A percentile compares a stretch with the other conserved stretches of the same genome.
Evolutionary conservation across 2,329 filamentous ascomycete genomes (phyloP).

Genomic region (Fusarium pseudoanthophilum): DNA sequence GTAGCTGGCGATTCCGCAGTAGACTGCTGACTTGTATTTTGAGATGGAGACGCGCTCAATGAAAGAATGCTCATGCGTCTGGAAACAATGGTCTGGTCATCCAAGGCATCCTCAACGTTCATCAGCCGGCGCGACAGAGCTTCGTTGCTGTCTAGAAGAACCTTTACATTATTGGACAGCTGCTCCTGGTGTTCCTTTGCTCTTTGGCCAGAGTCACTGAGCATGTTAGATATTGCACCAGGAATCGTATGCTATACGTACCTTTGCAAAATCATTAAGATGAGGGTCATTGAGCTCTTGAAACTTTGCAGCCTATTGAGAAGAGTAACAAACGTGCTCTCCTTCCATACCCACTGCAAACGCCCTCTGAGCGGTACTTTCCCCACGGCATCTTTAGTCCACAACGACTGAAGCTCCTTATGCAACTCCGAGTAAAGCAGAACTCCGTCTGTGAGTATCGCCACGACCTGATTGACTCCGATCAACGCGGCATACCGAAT

Average conservation of each 20-base stretch:
- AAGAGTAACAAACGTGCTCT: background rate
- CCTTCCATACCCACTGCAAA: background rate
- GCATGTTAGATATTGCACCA: accelerated
- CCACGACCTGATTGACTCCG: background rate
- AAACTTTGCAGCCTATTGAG: background rate
- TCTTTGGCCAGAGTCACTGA: background rate
- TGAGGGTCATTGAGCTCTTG: slow-evolving; percentile 14
- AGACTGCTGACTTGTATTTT: accelerated
- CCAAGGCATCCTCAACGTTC: slow-evolving; percentile 3
- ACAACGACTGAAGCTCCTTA: background rate
- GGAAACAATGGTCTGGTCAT: background rate
- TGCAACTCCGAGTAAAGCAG: slow-evolving; percentile 27
- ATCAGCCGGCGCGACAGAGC: background rate
- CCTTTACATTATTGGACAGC: background rate
- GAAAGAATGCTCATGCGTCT: background rate
- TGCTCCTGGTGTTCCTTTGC: background rate
- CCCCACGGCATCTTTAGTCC: accelerated
- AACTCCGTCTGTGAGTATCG: background rate
- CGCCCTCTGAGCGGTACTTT: background rate
- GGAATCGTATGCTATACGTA: accelerated
- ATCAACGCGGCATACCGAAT: background rate
- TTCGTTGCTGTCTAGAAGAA: slow-evolving; percentile 4
- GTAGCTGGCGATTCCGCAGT: accelerated
- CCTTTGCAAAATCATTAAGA: slow-evolving; percentile 8
- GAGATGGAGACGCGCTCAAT: accelerated